These are phyloP conservation scores for Epicoccum nigrum DNA, from an alignment of 2,329 filamentous ascomycete genomes.

Conservation along the genomic window DNA sequence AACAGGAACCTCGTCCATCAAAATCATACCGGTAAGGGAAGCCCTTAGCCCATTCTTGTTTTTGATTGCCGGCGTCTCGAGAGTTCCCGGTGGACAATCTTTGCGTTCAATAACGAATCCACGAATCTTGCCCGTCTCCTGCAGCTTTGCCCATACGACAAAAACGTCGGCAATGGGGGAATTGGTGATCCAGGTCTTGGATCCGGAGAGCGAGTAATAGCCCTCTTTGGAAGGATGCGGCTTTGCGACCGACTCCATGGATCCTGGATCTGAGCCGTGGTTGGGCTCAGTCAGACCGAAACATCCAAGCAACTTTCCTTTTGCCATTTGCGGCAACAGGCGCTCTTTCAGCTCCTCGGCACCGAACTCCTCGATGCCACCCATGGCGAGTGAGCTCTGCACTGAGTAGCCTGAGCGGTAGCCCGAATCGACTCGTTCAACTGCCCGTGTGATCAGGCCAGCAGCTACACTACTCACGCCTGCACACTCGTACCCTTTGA, in stretches of 20 bases:
- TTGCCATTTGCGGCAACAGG: constrained; percentile 79
- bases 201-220: constrained; percentile 76
- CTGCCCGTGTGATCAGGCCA: constrained; percentile 87
- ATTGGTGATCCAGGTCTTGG: constrained; percentile 97
- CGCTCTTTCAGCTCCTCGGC: constrained; percentile 86
- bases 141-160: constrained; percentile 90
- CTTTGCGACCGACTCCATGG: constrained; percentile 87
- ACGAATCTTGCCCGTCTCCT: constrained; percentile 89
- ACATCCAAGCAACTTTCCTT: constrained; percentile 80
- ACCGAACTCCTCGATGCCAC: constrained; percentile 86
- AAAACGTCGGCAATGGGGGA: constrained; percentile 86
- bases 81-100: constrained; percentile 82
- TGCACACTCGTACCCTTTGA: constrained; percentile 86
- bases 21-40: constrained; percentile 97
- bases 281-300: constrained; percentile 94
- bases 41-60: constrained; percentile 94
- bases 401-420: constrained; percentile 94
- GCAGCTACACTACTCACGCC: constrained; percentile 86
- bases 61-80: constrained; percentile 91
- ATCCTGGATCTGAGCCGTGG: constrained; percentile 88
- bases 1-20: constrained; percentile 88
- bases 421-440: constrained; percentile 88
- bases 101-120: constrained; percentile 89
- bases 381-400: constrained; percentile 92
- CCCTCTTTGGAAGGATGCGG: constrained; percentile 84